Conservation (phyloP, 805 yeast species). For the Myxozyma melibiosi region DNA sequence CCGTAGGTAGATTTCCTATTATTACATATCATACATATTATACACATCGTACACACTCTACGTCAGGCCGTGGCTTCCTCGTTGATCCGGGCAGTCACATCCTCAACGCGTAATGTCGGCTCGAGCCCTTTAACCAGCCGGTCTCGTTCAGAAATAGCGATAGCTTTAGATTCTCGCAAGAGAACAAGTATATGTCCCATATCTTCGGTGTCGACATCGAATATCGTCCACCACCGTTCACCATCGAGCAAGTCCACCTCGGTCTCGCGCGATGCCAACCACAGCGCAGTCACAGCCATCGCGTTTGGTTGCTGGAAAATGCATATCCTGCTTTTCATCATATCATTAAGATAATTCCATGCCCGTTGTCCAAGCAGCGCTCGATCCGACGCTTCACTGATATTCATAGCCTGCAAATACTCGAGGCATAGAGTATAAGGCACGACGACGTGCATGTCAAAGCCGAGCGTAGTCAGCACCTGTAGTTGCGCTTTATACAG, state of each 20-base stretch:
- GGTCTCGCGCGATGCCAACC: conserved; percentile 31
- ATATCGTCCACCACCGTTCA: conserved; percentile 31
- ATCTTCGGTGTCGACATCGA: conserved; percentile 33
- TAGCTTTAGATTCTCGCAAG: conserved; percentile 37
- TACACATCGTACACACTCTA: background rate
- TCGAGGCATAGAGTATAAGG: conserved; percentile 25
- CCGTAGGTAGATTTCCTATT: background rate
- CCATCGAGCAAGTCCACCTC: conserved; percentile 35
- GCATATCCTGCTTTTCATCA: conserved; percentile 12
- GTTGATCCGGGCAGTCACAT: conserved; percentile 6
- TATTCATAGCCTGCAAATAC: conserved; percentile 9
- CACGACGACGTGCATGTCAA: conserved; percentile 27
- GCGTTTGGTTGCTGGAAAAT: conserved; percentile 33
- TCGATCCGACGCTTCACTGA: background rate
- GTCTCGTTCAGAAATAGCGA: conserved; percentile 19
- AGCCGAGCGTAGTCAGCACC: conserved; percentile 25
- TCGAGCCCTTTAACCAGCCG: conserved; percentile 4
- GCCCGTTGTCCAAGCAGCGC: conserved; percentile 16
- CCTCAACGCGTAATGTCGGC: conserved; percentile 7
- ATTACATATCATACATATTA: background rate
- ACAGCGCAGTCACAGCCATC: conserved; percentile 30
- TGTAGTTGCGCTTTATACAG: conserved; percentile 22
- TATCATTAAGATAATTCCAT: conserved; percentile 32
- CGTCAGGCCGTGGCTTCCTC: conserved; percentile 11
- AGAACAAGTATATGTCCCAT: conserved; percentile 35